Percentiles rank a stretch among this genome's conserved stretches.
Conservation (phyloP, 2,329 filamentous ascomycete species). For the Pyricularia sp. region DNA sequence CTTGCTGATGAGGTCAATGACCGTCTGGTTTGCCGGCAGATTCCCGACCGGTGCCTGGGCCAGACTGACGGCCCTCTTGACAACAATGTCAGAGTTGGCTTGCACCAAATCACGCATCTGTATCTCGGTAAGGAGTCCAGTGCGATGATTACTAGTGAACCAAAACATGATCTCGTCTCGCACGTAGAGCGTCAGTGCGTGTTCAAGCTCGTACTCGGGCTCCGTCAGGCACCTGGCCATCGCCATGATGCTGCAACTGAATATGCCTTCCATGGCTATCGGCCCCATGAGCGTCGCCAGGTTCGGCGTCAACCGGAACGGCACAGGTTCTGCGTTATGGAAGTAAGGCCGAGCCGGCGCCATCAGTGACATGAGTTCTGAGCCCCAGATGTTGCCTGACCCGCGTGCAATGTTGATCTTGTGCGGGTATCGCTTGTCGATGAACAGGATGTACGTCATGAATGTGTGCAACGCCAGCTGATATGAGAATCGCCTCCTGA, state of each 20-base stretch:
- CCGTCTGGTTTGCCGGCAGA: constrained; percentile 90
- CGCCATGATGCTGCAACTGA: constrained; percentile 89
- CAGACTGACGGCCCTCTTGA: constrained; percentile 79
- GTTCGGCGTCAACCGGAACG: constrained; percentile 95
- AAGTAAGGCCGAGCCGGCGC: constrained; percentile 77
- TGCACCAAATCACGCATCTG: constrained; percentile 56
- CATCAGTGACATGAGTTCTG: constrained; percentile 88
- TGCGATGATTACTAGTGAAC: constrained; percentile 73
- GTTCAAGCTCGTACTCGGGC: constrained; percentile 82
- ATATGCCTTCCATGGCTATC: constrained; percentile 91
- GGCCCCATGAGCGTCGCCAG: constrained; percentile 94
- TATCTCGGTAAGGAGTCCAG: constrained; percentile 45
- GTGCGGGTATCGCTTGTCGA: constrained; percentile 90
- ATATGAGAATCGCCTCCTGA: constrained; percentile 94
- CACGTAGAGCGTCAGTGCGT: constrained; percentile 89
- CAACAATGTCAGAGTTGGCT: constrained; percentile 78
- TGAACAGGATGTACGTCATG: constrained; percentile 97
- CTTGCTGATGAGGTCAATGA: constrained; percentile 87
- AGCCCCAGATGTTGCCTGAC: constrained; percentile 92
- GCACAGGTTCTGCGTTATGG: constrained; percentile 90
- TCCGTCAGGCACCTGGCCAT: constrained; percentile 92
- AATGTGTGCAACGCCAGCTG: constrained; percentile 92
- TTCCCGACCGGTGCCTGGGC: constrained; percentile 71
- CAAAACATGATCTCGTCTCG: constrained; percentile 97
- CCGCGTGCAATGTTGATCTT: constrained; percentile 87